Percentiles rank a stretch among this genome's conserved stretches.
Evolutionary conservation across 345 rosid species (phyloP).

Genomic region (Carallia brachiata): DNA sequence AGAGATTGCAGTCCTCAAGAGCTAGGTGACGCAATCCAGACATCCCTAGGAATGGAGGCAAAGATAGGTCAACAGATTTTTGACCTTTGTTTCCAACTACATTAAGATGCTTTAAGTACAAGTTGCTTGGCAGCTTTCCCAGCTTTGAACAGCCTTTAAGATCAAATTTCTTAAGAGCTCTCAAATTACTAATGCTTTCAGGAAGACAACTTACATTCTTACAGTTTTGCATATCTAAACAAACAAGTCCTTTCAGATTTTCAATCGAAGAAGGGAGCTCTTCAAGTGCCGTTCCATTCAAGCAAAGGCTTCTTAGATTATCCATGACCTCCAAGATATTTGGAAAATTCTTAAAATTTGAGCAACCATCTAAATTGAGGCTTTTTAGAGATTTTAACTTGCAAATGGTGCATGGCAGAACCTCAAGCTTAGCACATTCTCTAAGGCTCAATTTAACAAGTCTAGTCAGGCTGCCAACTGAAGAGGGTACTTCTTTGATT

Average conservation of each 20-base stretch:
- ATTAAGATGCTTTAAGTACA: too few relatives aligned
- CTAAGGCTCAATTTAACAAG: conserved; percentile 26
- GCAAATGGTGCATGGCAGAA: conserved; percentile 6
- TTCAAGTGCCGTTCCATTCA: background rate
- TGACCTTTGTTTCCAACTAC: background rate
- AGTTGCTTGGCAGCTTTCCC: conserved; percentile 25
- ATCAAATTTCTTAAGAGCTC: background rate
- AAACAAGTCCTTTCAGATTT: background rate
- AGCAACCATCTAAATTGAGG: conserved; percentile 7
- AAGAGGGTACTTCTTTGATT: background rate
- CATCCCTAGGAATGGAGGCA: background rate
- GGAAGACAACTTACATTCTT: background rate
- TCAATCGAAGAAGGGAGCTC: background rate
- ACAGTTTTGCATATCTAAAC: accelerated
- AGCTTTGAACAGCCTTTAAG: conserved; percentile 28
- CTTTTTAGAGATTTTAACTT: background rate
- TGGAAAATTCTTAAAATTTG: conserved; percentile 9
- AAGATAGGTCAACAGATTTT: background rate
- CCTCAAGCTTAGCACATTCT: background rate
- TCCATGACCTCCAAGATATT: background rate
- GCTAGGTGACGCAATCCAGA: too few relatives aligned
- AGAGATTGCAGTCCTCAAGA: background rate
- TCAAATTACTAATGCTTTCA: background rate
- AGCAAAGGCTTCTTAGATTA: background rate
- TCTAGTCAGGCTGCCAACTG: background rate